A percentile compares a stretch with the other conserved stretches of the same genome.
These are phyloP conservation scores for Kwoniella mangroviensis DNA, from an alignment of 768 basidiomycete species.

Conservation along the genomic window DNA sequence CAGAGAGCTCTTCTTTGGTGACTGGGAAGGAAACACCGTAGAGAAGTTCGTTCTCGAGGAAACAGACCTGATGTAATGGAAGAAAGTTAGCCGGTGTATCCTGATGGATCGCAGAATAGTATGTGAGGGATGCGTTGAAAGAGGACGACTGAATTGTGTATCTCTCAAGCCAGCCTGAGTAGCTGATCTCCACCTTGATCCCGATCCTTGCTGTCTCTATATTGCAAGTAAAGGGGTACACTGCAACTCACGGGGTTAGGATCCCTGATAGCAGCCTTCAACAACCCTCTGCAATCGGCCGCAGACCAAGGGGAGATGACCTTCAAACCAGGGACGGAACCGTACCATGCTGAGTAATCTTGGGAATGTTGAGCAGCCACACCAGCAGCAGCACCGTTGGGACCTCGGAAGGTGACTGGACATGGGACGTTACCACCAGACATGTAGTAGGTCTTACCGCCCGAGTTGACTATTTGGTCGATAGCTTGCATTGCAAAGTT, in stretches of 20 bases:
- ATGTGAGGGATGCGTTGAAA: too few relatives aligned
- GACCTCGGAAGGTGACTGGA: constrained; percentile 98
- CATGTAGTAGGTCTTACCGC: constrained; percentile 99
- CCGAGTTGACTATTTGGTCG: constrained; percentile 99
- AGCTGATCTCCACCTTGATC: too few relatives aligned
- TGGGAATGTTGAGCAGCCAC: constrained; percentile 63
- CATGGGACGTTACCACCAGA: constrained; percentile 98
- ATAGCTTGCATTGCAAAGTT: constrained; percentile 99
- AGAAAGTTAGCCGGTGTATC: not conserved
- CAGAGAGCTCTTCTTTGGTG: constrained; percentile 91
- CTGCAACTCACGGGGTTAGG: constrained; percentile 73
- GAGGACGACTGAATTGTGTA: too few relatives aligned
- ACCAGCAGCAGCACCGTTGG: constrained; percentile 97
- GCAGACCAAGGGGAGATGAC: constrained; percentile 97
- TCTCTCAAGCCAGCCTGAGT: too few relatives aligned
- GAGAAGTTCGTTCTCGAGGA: constrained; percentile 99
- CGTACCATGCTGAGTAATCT: constrained; percentile 37
- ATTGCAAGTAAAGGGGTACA: too few relatives aligned
- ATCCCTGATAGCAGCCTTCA: constrained; percentile 97
- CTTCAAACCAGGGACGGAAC: constrained; percentile 88
- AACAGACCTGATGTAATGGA: constrained; percentile 65
- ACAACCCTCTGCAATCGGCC: constrained; percentile 98
- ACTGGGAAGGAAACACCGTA: constrained; percentile 98
- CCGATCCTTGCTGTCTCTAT: too few relatives aligned
- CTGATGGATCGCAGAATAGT: not conserved